Conservation (phyloP, 2,329 filamentous ascomycete species). For the Penicillium sp. region DNA sequence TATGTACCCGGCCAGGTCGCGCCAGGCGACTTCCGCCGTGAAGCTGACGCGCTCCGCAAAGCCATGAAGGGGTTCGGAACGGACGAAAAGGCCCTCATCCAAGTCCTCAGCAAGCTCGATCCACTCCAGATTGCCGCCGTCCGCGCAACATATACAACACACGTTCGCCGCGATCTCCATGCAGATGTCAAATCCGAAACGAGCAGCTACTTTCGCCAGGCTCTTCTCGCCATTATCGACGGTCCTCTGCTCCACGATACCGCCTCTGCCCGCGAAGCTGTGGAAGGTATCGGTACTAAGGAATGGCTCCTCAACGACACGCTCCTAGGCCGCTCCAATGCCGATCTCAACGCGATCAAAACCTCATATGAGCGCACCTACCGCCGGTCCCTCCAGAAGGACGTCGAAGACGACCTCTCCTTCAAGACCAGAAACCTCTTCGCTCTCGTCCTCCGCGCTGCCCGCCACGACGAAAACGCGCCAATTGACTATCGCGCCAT, state of each 20-base stretch:
- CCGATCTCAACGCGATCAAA: conserved; percentile 88
- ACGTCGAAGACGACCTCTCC: conserved; percentile 78
- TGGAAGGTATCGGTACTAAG: conserved; percentile 83
- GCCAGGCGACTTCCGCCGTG: conserved; percentile 66
- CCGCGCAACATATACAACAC: conserved; percentile 68
- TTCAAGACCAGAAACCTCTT: conserved; percentile 88
- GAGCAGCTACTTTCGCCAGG: conserved; percentile 73
- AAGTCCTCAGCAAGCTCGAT: conserved; percentile 72
- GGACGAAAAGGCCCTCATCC: conserved; percentile 78
- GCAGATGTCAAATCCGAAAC: conserved; percentile 80
- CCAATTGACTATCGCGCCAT: conserved; percentile 75
- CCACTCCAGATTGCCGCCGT: conserved; percentile 76
- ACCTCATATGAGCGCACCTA: conserved; percentile 72
- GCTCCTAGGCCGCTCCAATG: conserved; percentile 80
- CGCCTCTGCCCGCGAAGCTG: conserved; percentile 69
- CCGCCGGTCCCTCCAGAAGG: conserved; percentile 68
- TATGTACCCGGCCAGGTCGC: conserved; percentile 75
- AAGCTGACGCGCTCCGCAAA: conserved; percentile 73
- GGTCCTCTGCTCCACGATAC: conserved; percentile 82
- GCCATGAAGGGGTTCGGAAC: conserved; percentile 97
- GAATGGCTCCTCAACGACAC: conserved; percentile 86
- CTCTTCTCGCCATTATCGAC: conserved; percentile 73
- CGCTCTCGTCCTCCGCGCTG: conserved; percentile 76
- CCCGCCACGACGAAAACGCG: conserved; percentile 75
- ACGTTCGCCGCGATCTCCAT: conserved; percentile 70